These are phyloP conservation scores for Boeremia lycopersici DNA, from an alignment of 2,329 filamentous ascomycete species.

Conservation along the genomic window DNA sequence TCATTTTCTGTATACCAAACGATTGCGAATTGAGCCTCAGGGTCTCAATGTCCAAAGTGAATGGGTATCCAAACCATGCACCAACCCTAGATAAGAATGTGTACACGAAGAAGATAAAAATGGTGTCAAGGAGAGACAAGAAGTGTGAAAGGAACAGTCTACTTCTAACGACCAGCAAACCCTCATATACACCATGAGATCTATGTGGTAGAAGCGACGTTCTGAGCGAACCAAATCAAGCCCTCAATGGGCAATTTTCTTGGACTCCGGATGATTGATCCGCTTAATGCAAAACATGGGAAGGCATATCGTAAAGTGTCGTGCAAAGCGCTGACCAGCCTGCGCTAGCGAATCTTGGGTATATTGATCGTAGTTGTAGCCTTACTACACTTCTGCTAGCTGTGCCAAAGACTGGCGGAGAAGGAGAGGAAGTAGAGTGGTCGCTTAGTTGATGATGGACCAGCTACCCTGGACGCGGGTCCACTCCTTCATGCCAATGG, in stretches of 20 bases:
- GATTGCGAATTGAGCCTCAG: conserved; percentile 16
- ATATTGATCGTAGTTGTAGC: conserved; percentile 31
- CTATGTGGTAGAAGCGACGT: conserved; percentile 15
- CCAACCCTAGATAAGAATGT: conserved; percentile 21
- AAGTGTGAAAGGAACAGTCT: conserved; percentile 17
- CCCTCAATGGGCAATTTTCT: conserved; percentile 24
- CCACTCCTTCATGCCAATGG: conserved; percentile 29
- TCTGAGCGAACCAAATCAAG: conserved; percentile 21
- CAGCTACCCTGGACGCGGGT: conserved; percentile 35
- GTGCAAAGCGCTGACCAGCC: conserved; percentile 50
- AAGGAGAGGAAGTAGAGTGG: conserved; percentile 17
- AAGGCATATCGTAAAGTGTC: conserved; percentile 40
- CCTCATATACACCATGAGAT: conserved; percentile 32
- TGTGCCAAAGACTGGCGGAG: conserved; percentile 30
- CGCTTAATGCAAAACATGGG: conserved; percentile 30
- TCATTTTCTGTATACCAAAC: conserved; percentile 18
- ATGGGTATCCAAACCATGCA: conserved; percentile 27
- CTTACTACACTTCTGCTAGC: conserved; percentile 20
- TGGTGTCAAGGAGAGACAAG: conserved; percentile 37
- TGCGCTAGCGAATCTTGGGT: conserved; percentile 46
- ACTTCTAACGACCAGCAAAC: conserved; percentile 14
- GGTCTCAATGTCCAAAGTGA: conserved; percentile 19
- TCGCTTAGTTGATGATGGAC: conserved; percentile 31
- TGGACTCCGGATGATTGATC: conserved; percentile 30
- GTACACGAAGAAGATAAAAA: conserved; percentile 32